Evolutionary conservation across 176 grass and related monocot species (phyloP), one percentile per base, ranked within the genome.

Genomic region (Carex littledalei): DNA sequence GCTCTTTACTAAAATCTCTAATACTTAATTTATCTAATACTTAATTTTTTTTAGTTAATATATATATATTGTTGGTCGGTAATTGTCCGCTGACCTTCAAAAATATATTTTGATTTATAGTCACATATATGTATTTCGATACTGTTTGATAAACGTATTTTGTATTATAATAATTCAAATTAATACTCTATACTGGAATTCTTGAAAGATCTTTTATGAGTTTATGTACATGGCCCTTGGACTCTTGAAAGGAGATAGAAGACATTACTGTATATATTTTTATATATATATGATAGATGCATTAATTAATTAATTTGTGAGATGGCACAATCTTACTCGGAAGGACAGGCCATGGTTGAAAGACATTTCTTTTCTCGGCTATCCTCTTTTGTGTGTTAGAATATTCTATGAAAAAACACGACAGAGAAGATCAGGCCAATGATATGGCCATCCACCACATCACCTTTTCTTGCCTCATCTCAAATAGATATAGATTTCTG

Each of bases 381-480:
- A 77, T 54, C 72, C 72, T 54, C 47, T 54, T 53, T 77, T 69
- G 37, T 69, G 45, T 54, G 21, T 77, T 29, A 31, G 72, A 77
- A 77, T 72, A 47, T 47, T 72, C 35, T 72, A 72, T 4, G 8
- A 47, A 72, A 72, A 47, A 16, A 0, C 16, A 47, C 37, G 6
- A 47, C 35, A 45, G 3, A 21, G 14, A 72, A 47, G 68, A 72
- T 45, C 68, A 72, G 71, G 9, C 17, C 71, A 50, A 50, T 75
- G 70, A 74, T 75, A 75, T 75, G 71, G 68, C 68, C 68, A 72
- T 72, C 37, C 68, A 72, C 37, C 34, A 72, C 8, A 72, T 72
- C 68, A 72, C 32, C 32, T 68, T 68, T 69, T 68, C 32, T 16
- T 18, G 15, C 34, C 32, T 39, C 32, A 69, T 37, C 65, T 32